Conservation (phyloP, 495 filamentous ascomycete species). For the Aspergillus coremiiformis region DNA sequence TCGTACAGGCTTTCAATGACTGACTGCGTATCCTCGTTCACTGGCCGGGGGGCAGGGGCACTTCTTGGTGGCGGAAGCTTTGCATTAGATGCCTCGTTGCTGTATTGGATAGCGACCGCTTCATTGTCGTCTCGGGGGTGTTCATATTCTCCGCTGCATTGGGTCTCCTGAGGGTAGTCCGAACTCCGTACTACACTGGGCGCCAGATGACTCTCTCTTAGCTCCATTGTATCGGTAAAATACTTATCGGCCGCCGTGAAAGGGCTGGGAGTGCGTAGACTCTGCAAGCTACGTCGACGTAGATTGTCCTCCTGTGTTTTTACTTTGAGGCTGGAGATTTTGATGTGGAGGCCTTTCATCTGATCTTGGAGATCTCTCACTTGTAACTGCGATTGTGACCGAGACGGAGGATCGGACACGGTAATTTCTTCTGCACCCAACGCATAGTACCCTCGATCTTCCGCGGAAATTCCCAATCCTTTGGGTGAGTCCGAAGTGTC, state of each 20-base stretch:
- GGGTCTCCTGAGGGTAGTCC: slow-evolving; percentile 22
- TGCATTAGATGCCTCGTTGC: background rate
- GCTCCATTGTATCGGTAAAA: slow-evolving; percentile 52
- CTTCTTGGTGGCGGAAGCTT: background rate
- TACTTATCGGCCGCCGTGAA: slow-evolving; percentile 73
- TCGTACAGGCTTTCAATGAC: slow-evolving; percentile 49
- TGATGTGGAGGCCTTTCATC: slow-evolving; percentile 88
- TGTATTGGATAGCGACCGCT: background rate
- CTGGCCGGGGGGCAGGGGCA: slow-evolving; percentile 1
- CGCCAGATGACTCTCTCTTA: slow-evolving; percentile 22
- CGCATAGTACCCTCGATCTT: slow-evolving; percentile 16
- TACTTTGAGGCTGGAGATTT: slow-evolving; percentile 76
- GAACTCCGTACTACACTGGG: slow-evolving; percentile 27
- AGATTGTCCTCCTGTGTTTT: slow-evolving; percentile 77
- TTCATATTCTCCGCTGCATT: slow-evolving; percentile 14
- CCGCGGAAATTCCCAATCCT: slow-evolving; percentile 26
- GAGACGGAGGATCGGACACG: slow-evolving; percentile 31
- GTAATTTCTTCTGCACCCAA: slow-evolving; percentile 30
- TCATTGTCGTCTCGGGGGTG: background rate
- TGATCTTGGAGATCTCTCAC: slow-evolving; percentile 83
- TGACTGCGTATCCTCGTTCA: slow-evolving; percentile 31
- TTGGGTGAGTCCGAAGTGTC: slow-evolving; percentile 20
- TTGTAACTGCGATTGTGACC: slow-evolving; percentile 51
- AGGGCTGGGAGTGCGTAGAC: slow-evolving; percentile 74
- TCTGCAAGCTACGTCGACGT: slow-evolving; percentile 76